phyloP scores from a whole-genome alignment of 257 asterid genomes.

The Solanum chilense region DNA sequence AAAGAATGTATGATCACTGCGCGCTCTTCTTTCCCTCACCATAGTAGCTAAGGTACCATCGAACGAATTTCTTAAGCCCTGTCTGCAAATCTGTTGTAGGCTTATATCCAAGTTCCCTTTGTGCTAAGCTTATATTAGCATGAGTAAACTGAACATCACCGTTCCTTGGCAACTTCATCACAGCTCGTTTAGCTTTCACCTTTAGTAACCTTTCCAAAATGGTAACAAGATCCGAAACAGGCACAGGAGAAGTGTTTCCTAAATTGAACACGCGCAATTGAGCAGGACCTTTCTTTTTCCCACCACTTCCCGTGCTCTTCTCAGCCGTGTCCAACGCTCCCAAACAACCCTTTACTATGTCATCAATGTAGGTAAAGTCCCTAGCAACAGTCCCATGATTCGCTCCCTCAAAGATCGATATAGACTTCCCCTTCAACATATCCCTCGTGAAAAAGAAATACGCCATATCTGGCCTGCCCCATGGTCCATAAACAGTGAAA shows the following conservation, averaged over 20 bases:
- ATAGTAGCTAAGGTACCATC: slow-evolving; percentile 52
- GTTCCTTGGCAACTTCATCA: slow-evolving; percentile 54
- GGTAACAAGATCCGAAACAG: slow-evolving; percentile 45
- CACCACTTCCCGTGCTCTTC: slow-evolving; percentile 61
- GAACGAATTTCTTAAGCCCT: slow-evolving; percentile 50
- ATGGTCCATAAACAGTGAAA: slow-evolving; percentile 61
- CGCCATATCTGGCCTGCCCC: slow-evolving; percentile 71
- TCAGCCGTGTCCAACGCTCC: slow-evolving; percentile 48
- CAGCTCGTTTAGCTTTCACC: slow-evolving; percentile 41
- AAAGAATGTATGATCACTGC: slow-evolving; percentile 16
- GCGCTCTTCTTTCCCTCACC: slow-evolving; percentile 38
- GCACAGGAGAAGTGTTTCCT: slow-evolving; percentile 57
- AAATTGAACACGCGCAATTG: slow-evolving; percentile 40
- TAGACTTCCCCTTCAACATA: slow-evolving; percentile 44
- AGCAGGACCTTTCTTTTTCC: slow-evolving; percentile 54
- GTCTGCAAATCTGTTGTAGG: slow-evolving; percentile 43
- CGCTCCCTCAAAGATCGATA: slow-evolving; percentile 44
- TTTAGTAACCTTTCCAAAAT: slow-evolving; percentile 55
- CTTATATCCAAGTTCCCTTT: slow-evolving; percentile 49
- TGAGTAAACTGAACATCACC: slow-evolving; percentile 63
- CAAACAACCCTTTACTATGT: slow-evolving; percentile 55
- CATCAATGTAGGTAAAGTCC: slow-evolving; percentile 56
- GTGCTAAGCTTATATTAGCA: slow-evolving; percentile 47
- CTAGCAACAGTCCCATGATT: slow-evolving; percentile 55
- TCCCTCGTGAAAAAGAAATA: slow-evolving; percentile 51